Percentiles rank a stretch among this genome's conserved stretches.
These are phyloP conservation scores for Zalaria obscura DNA, from an alignment of 2,329 filamentous ascomycete species.

Conservation along the genomic window DNA sequence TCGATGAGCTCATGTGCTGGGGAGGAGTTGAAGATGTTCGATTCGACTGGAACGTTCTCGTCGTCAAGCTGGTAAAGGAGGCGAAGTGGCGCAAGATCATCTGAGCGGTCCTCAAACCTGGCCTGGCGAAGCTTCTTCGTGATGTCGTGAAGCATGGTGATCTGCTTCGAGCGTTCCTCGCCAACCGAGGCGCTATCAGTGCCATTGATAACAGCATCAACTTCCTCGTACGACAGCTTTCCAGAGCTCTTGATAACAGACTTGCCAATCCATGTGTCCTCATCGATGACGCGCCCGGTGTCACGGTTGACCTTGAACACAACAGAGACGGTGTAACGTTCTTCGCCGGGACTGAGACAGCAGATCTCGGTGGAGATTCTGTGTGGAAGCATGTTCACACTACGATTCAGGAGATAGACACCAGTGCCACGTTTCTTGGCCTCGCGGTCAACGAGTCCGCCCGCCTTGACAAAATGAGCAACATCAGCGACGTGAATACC, in stretches of 20 bases:
- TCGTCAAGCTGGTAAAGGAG: conserved; percentile 90
- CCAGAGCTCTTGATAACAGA: conserved; percentile 83
- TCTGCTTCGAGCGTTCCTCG: conserved; percentile 56
- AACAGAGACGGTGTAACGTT: conserved; percentile 81
- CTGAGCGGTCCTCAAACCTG: conserved; percentile 59
- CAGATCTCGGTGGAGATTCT: conserved; percentile 79
- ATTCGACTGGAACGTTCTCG: conserved; percentile 91
- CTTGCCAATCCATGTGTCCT: conserved; percentile 88
- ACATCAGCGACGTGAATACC: conserved; percentile 92
- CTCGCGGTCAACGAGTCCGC: conserved; percentile 89
- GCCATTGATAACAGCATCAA: conserved; percentile 66
- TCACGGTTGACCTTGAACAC: conserved; percentile 80
- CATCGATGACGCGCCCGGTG: conserved; percentile 65
- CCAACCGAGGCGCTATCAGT: conserved; percentile 43
- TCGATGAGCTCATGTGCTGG: conserved; percentile 85
- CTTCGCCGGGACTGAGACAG: conserved; percentile 73
- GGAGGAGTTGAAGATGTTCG: conserved; percentile 89
- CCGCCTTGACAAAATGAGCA: conserved; percentile 90
- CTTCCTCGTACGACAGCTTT: conserved; percentile 71
- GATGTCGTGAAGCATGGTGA: conserved; percentile 66
- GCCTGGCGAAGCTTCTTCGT: conserved; percentile 83
- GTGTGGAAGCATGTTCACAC: conserved; percentile 72
- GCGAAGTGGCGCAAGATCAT: conserved; percentile 71
- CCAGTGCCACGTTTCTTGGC: conserved; percentile 96
- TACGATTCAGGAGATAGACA: conserved; percentile 86